Conservation (phyloP, 331 rosid genomes). For the Telfairia occidentalis region DNA sequence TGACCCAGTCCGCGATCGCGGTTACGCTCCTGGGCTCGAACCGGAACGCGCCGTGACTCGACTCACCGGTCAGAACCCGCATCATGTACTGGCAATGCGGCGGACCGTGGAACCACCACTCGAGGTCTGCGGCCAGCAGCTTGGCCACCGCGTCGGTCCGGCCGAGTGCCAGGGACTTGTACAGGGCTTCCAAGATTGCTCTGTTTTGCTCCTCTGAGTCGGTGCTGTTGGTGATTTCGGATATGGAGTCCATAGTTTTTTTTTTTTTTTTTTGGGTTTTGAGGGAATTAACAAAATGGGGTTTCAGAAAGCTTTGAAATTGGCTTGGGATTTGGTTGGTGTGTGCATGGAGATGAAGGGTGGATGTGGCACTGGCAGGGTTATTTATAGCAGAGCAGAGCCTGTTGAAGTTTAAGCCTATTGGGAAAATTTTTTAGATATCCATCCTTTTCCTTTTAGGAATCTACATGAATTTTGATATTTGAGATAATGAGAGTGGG, state of each 20-base stretch:
- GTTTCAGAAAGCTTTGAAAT: neutral
- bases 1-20: conserved; percentile 40
- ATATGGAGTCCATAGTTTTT: neutral
- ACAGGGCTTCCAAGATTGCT: conserved; percentile 36
- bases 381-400: neutral
- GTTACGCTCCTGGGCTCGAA: conserved; percentile 61
- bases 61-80: conserved; percentile 68
- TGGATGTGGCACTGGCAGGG: neutral
- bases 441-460: no score
- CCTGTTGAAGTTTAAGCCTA: no score
- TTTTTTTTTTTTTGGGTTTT: neutral
- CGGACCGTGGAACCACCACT: conserved; percentile 98
- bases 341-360: neutral
- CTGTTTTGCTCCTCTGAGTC: conserved; percentile 30
- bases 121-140: conserved; percentile 60
- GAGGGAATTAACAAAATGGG: neutral
- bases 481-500: no score
- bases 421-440: no score
- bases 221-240: neutral
- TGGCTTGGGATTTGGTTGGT: neutral
- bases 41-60: conserved; percentile 32
- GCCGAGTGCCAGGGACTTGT: conserved; percentile 47
- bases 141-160: conserved; percentile 26
- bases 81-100: conserved; percentile 87
- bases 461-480: no score